Base-by-base conservation (phyloP, 768 basidiomycete genomes). In the Agrocybe praecox region DNA sequence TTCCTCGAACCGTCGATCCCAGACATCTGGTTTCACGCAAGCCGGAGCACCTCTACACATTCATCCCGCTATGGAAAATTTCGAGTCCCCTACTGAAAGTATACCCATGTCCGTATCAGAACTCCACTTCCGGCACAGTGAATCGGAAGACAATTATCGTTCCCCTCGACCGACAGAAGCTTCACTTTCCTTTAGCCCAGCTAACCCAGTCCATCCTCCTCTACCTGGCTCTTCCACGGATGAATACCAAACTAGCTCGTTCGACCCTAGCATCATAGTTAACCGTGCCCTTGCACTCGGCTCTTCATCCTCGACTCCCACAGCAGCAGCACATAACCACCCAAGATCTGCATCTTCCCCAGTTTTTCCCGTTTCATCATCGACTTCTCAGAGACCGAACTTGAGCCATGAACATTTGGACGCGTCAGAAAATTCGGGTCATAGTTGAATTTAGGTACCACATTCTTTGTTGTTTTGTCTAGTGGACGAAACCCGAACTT, bases 21-120 rank as follows among this genome's bases (percentile, higher is more conserved):
- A 18, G 40, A 47, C 52, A 56, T 68, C 51, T n/a, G 57, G 54
- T 12, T 52, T 58, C 21, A 59, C 63, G 6, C 59, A 44, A 29
- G 56, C 54, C 56, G 74, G 59, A 64, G 69, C 64, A 34, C 57
- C 53, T 6, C 70, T 72, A 6, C 72, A 75, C 43, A 60, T 72
- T 36, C 66, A 73, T 61, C 79, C 75, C 14, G 45, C 57, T 61
- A 26, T 65, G 46, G 63, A 69, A n/a, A 65, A 67, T 46, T 64
- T 76, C 26, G 74, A 70, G 24, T 84, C 85, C 14, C 84, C 83
- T 34, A 81, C 82, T 0, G 81, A 86, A 46, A 86, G 84, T 55
- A 71, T 85, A 34, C 81, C 83, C 1, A 73, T 82, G 55, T 81
- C 83, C 15, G 76, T 82, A n/a, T 80, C 81, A 2, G 83, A 84